Conservation (phyloP, 208 protist genomes). For the Acanthamoeba healyi region DNA sequence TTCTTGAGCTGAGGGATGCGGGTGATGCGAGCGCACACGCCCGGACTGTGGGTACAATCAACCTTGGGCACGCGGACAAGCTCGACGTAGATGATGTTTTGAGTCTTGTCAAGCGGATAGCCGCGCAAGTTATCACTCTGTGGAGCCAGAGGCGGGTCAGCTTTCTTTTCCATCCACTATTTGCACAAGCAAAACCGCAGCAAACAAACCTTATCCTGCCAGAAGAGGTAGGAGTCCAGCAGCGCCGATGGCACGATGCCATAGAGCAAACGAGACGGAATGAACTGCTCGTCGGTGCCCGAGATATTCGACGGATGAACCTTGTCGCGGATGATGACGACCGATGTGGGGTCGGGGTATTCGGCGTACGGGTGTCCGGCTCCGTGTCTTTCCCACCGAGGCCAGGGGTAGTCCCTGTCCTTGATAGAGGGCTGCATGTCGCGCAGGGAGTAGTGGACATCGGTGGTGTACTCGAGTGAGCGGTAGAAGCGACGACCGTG, state of each 20-base stretch:
- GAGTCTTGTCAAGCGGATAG: constrained; percentile 62
- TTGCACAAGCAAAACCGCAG: background rate
- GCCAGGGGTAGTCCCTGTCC: constrained; percentile 64
- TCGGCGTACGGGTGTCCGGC: constrained; percentile 81
- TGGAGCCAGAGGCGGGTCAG: background rate
- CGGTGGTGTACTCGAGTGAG: constrained; percentile 83
- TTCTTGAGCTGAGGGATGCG: constrained; percentile 70
- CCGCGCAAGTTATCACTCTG: constrained; percentile 73
- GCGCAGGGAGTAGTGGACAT: constrained; percentile 79
- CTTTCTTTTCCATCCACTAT: no score
- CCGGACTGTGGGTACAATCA: constrained; percentile 23
- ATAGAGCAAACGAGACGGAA: constrained; percentile 85
- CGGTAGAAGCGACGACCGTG: constrained; percentile 85
- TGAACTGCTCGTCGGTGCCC: constrained; percentile 83
- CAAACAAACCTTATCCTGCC: constrained; percentile 83
- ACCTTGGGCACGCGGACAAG: constrained; percentile 57
- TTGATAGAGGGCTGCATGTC: constrained; percentile 80
- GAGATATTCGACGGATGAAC: constrained; percentile 79
- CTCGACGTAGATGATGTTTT: constrained; percentile 71
- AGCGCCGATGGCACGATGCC: constrained; percentile 85
- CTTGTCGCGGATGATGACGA: constrained; percentile 85
- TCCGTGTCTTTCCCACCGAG: constrained; percentile 75
- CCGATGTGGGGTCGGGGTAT: constrained; percentile 52
- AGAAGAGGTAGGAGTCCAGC: constrained; percentile 86
- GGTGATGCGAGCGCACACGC: constrained; percentile 68